Evolutionary conservation across 2,329 filamentous ascomycete genomes (phyloP), one percentile per base, ranked within the genome.

Genomic region (Pseudocercospora pini-densiflorae): DNA sequence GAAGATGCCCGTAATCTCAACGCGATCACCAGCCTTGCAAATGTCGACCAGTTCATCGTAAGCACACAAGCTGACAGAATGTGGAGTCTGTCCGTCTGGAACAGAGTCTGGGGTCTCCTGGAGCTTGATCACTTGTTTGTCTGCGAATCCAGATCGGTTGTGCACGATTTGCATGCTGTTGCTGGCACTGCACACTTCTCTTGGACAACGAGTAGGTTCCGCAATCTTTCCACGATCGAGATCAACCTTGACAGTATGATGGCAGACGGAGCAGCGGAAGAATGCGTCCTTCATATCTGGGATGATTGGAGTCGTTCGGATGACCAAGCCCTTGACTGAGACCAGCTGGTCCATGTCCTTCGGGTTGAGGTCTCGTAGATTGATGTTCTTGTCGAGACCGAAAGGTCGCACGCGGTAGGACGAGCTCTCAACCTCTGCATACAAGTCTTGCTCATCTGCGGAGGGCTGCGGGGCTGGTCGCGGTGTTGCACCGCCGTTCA

Each of bases 251-350:
- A 97, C 88, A 3, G 92, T 94, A 80, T 97, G 93, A 75, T 93
- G 93, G 81, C 95, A 99, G 27, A 94, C 88, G 65, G 93, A 92
- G 81, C 95, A 99, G 70, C 92, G 91, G 87, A 99, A 99, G 82
- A 97, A 97, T 0, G 95, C 95, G 77, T 97, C 92, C 81, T 96
- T 97, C 96, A 99, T 99, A 75, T 99, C 95, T 0, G 95, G 95
- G 70, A 99, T 98, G 71, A 99, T 92, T 0, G 95, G 93, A 0
- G 95, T 98, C 2, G 95, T 92, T 68, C 95, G 90, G 75, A 99
- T 99, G 67, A 99, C 95, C 16, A 99, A 85, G 54, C 95, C 95
- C 81, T 98, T 99, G 80, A 99, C 90, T 71, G 90, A 92, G 71
- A 99, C 90, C 71, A 99, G 87, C 77, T 96, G 96, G 80, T 99